Base-by-base conservation (phyloP, 108 stramenopile species). In the Skeletonema menzelii region DNA sequence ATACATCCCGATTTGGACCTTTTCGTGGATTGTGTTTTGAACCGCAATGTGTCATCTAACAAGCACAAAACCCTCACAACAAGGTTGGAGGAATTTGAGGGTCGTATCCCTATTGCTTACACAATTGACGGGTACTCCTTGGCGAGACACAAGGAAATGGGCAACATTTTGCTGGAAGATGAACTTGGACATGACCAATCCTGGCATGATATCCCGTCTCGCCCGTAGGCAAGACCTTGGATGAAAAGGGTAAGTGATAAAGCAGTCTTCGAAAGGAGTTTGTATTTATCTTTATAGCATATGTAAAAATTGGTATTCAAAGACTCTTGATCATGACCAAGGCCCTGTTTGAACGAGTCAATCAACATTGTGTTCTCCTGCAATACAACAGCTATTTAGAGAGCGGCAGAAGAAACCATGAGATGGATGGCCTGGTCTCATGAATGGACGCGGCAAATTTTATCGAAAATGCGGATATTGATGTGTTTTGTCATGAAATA, bases 1-100 rank as follows among this genome's bases (percentile, higher is more conserved):
- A 79, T 82, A 38, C 82, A 82, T 61, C 77, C 77, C 0, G 82
- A 82, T 66, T 69, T 82, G 55, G 77, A 79, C 68, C 55, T 82
- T 35, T 78, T 79, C 67, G 59, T 77, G 12, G 77, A 82, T 65
- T 82, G 82, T 35, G 82, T 78, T 15, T 27, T 79, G 61, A 72
- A 63, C 10, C 60, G 77, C 30, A 20, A 66, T 14, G 4, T 17
- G 35, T 30, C 67, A 8, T 57, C 61, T 26, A 79, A 75, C 31
- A 82, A 79, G 66, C 82, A 79, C 55, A 22, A 8, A 2, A 69
- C 68, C 8, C 38, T 70, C 2, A 32, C 72, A 34, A 59, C 53
- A 31, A 26, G 27, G 27, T 73, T 78, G 61, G 65, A 61, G 8
- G 37, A 69, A 2, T 79, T 79, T 69, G 77, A 79, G 40, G 82